Evolutionary conservation across 768 basidiomycete species (phyloP), one percentile per base, ranked within the genome.

Genomic region (Hericium coralloides): DNA sequence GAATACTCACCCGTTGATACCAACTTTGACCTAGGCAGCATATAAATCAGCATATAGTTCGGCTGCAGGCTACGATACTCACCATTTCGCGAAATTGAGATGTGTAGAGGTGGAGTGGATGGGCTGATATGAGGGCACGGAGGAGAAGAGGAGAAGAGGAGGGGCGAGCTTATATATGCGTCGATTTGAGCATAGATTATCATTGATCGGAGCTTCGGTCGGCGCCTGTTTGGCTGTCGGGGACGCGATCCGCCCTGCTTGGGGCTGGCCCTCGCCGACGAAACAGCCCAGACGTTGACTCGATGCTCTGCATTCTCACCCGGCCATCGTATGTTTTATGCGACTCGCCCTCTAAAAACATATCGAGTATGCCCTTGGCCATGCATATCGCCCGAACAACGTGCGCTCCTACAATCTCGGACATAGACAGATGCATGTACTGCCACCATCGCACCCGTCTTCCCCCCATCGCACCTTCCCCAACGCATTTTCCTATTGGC

Each of bases 1-100:
- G n/a, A 52, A 12, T 58, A 73, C 82, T 64, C 76, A 95, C 92
- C 93, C 93, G 76, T 97, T 97, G 79, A 97, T 97, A 66, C 94
- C 94, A 72, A 94, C 92, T 76, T 91, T 89, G 76, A 92, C 85
- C 71, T 76, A 17, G 3, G n/a, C 43, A 45, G 18, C 8, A n/a
- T 31, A 31, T 31, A 31, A 31, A 31, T 31, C 31, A 31, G 31
- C 31, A 31, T 31, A 31, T 31, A 31, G 31, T 31, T 31, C 31
- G 2, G 31, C 31, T 31, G 31, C 7, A 31, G 31, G 10, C 31
- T 7, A 31, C 10, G 31, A 31, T 31, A 31, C 31, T 6, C 31
- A 31, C 43, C 43, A 45, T 45, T 45, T 45, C 18, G 18, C 31
- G 10, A 31, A 9, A 31, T 31, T 31, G 31, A 9, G 43, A n/a